Evolutionary conservation across 2,329 filamentous ascomycete species (phyloP), one percentile per base, ranked within the genome.

Genomic region (Phialocephala subalpina): DNA sequence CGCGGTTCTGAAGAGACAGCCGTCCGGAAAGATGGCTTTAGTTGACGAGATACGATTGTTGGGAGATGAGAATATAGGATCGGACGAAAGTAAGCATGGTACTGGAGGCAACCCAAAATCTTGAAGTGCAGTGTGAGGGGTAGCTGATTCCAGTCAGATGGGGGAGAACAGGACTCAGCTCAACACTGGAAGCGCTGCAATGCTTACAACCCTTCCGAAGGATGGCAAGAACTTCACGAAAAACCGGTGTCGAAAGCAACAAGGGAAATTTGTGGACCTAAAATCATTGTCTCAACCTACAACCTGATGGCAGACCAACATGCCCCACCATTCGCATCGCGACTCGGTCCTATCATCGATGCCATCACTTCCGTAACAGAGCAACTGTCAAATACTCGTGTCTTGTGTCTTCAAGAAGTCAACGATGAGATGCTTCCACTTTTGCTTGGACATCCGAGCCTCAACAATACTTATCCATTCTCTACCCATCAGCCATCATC

Each of bases 361-460:
- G 76, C 74, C 3, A 72, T 82, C 36, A 77, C 77, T 11, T 68
- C 72, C 45, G 77, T 79, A 2, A 55, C 45, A 29, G 11, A 7
- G 5, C 16, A 40, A 16, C 25, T 9, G 18, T 53, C 58, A 29
- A 27, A 27, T 7, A 25, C 60, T 14, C 78, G 81, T 62, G 69
- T 83, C 22, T 62, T 83, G 0, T 76, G 80, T 2, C 80, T 92
- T 5, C 83, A 91, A 73, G 89, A 91, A 76, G 85, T 91, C 1
- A 89, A 87, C 0, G 88, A 91, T 67, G 81, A 86, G 47, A 90
- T 91, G 66, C 81, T 92, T 0, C 80, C 81, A 0, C 83, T 82
- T 64, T 77, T 92, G 0, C 82, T 91, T 1, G 71, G 73, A 2
- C 83, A 89, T 67, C 29, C 74, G 3, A 82, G 83, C 14, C 77